Evolutionary conservation across 179 eudicot genomes (phyloP).

Genomic region (Gypsophila paniculata): DNA sequence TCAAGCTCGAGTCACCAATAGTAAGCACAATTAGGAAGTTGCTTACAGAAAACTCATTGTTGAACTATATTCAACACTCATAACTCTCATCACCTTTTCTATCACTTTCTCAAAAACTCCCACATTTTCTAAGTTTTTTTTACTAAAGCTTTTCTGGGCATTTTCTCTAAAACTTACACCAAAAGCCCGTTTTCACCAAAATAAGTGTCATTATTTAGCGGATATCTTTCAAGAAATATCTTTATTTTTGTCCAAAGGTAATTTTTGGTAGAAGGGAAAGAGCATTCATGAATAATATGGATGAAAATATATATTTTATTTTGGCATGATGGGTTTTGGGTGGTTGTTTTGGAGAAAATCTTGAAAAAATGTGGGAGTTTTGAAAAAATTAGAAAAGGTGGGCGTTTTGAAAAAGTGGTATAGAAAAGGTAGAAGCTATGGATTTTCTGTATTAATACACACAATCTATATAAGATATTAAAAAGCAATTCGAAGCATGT

Average conservation of each 20-base stretch:
- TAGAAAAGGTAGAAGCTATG: no score
- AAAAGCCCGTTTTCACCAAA: not conserved
- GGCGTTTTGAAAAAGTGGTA: no score
- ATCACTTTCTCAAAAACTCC: not conserved
- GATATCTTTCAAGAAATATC: not conserved
- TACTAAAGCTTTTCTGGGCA: not conserved
- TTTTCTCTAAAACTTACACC: not conserved
- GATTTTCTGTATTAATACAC: not conserved
- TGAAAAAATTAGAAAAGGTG: no score
- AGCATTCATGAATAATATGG: not conserved
- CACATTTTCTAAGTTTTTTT: no score
- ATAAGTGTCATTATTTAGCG: not conserved
- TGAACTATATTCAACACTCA: no score
- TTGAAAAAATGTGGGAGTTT: no score
- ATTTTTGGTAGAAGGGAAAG: not conserved
- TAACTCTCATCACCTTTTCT: slow-evolving; percentile 1
- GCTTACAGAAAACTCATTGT: not conserved
- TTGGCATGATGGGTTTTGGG: not conserved
- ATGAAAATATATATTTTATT: not conserved
- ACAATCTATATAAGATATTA: no score
- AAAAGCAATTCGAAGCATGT: no score
- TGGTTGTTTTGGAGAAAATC: not conserved
- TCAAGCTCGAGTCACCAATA: not conserved
- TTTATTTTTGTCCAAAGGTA: not conserved
- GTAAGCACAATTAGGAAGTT: slow-evolving; percentile 2